These are phyloP conservation scores for Myxozyma udenii DNA, from an alignment of 805 yeast species.

Conservation along the genomic window DNA sequence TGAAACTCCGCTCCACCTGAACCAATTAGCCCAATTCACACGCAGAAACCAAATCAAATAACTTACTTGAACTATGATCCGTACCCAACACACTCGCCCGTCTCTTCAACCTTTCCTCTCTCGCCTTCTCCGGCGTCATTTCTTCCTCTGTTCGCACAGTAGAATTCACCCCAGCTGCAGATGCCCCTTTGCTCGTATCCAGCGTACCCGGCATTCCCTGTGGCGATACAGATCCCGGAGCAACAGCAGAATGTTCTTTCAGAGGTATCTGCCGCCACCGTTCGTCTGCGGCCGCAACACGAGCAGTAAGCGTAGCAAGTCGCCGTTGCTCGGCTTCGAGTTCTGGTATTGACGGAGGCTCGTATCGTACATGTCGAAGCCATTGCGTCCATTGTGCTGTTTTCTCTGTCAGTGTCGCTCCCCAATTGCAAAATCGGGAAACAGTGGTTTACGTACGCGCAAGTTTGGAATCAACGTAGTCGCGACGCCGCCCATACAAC, in stretches of 20 bases:
- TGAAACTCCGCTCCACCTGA: constrained; percentile 4
- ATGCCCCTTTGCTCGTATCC: constrained; percentile 7
- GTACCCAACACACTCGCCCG: neutral
- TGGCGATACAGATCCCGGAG: constrained; percentile 18
- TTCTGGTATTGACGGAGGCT: constrained; percentile 63
- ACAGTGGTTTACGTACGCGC: constrained; percentile 46
- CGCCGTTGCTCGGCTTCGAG: constrained; percentile 57
- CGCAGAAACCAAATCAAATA: neutral
- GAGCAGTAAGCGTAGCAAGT: constrained; percentile 49
- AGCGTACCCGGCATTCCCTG: constrained; percentile 24
- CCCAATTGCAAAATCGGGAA: constrained; percentile 24
- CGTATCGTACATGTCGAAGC: constrained; percentile 61
- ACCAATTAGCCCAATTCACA: neutral
- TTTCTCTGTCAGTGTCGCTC: neutral
- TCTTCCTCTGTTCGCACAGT: neutral
- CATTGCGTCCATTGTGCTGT: constrained; percentile 74
- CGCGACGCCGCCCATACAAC: constrained; percentile 48
- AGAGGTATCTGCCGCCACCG: constrained; percentile 41
- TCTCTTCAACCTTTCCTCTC: neutral
- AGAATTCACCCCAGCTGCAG: neutral
- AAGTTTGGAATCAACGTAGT: constrained; percentile 56
- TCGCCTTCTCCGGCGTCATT: neutral
- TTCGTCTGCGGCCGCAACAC: constrained; percentile 46
- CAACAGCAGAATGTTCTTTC: constrained; percentile 20
- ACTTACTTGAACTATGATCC: neutral